phyloP scores from a whole-genome alignment of 2,329 filamentous ascomycete species.

The Alternaria infectoria region DNA sequence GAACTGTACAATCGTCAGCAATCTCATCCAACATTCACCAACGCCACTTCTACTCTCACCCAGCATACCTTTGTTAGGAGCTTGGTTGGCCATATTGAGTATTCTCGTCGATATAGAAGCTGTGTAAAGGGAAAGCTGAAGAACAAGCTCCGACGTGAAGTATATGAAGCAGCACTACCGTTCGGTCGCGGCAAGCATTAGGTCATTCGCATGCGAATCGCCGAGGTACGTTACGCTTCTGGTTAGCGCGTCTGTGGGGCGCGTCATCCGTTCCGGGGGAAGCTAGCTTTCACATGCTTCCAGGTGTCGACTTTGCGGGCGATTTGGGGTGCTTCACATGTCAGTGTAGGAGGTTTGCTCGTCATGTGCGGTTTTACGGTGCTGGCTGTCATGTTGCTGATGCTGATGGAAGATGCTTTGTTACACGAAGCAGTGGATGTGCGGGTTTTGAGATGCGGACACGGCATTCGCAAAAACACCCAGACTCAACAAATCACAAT shows the following conservation, averaged over 20 bases:
- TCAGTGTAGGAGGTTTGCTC: not conserved
- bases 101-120: not conserved
- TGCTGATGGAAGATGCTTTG: not conserved
- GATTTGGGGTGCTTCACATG: slow-evolving; percentile 10
- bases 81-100: slow-evolving; percentile 47
- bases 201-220: slow-evolving; percentile 18
- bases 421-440: not conserved
- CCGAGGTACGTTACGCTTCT: slow-evolving; percentile 21
- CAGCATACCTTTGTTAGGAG: slow-evolving; percentile 33
- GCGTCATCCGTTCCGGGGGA: slow-evolving; percentile 19
- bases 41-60: not conserved
- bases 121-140: slow-evolving; percentile 4
- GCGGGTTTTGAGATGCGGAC: not conserved
- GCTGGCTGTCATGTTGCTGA: not conserved
- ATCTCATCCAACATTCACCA: not conserved
- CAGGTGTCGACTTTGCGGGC: not conserved
- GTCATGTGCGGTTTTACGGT: slow-evolving; percentile 7
- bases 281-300: slow-evolving; percentile 28
- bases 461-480: not conserved
- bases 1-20: slow-evolving; percentile 50
- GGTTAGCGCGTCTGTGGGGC: slow-evolving; percentile 21
- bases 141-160: not conserved
- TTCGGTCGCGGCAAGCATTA: slow-evolving; percentile 6
- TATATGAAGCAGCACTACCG: not conserved
- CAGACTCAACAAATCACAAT: not conserved